These are phyloP conservation scores for Hibiscus mutabilis DNA, from an alignment of 345 rosid species.

Conservation along the genomic window DNA sequence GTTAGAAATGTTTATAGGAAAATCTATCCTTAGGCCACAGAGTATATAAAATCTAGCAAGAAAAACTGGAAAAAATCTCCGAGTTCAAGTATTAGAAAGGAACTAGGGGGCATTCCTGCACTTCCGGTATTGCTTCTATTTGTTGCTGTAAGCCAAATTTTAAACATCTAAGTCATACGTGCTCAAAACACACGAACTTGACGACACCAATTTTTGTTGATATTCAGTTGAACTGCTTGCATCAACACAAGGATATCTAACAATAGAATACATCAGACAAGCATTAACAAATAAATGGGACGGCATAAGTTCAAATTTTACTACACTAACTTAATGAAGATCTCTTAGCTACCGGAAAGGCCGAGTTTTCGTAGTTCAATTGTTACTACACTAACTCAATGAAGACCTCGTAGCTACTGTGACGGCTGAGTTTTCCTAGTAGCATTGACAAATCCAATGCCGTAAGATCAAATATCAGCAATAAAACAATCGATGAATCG, in stretches of 20 bases:
- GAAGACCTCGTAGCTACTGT: neutral
- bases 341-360: neutral
- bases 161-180: neutral
- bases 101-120: neutral
- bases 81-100: too few species aligned
- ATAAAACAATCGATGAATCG: neutral
- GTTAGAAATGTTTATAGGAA: neutral
- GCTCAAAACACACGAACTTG: neutral
- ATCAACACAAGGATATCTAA: neutral
- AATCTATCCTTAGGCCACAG: neutral
- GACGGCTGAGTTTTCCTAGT: too few species aligned
- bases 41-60: too few species aligned
- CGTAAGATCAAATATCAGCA: neutral
- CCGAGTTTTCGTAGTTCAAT: neutral
- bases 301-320: neutral
- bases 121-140: neutral
- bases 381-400: neutral
- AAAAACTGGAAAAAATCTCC: too few species aligned
- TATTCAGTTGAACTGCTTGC: neutral
- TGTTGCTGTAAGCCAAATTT: neutral
- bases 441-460: neutral
- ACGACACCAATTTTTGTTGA: too few species aligned
- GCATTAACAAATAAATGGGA: neutral
- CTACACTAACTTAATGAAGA: neutral
- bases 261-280: neutral